Evolutionary conservation across 768 basidiomycete genomes (phyloP).

Genomic region (Basidioascus undulatus): DNA sequence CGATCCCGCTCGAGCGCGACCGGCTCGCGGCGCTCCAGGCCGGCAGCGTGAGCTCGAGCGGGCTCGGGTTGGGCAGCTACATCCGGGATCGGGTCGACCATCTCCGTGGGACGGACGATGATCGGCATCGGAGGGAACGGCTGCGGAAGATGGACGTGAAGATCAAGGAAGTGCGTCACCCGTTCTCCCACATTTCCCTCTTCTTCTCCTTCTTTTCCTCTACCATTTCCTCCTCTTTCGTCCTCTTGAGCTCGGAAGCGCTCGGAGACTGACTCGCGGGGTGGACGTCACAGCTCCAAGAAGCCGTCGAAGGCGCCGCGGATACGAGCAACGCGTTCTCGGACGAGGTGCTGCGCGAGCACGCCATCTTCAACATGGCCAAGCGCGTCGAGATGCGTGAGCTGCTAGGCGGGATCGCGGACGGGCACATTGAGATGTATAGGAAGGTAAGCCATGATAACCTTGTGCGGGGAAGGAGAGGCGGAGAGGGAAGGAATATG

Average conservation of each 20-base stretch:
- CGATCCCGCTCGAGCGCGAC: conserved; percentile 84
- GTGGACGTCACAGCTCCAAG: conserved; percentile 59
- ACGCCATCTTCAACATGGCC: conserved; percentile 62
- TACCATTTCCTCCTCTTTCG: not conserved
- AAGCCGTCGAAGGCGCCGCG: conserved; percentile 80
- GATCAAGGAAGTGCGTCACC: conserved; percentile 63
- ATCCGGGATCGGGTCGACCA: conserved; percentile 79
- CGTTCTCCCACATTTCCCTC: not conserved
- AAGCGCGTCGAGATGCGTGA: conserved; percentile 97
- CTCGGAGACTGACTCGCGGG: not conserved
- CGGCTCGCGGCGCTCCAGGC: conserved; percentile 70
- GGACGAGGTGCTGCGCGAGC: conserved; percentile 78
- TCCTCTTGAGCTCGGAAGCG: not conserved
- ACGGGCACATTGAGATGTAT: conserved; percentile 89
- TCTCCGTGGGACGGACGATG: conserved; percentile 76
- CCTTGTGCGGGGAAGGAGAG: too few relatives aligned
- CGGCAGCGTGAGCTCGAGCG: conserved; percentile 44
- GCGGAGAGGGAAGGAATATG: too few relatives aligned
- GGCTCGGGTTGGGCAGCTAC: conserved; percentile 67
- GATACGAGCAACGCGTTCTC: conserved; percentile 93
- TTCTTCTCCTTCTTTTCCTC: not conserved
- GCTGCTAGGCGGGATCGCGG: conserved; percentile 63
- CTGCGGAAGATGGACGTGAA: conserved; percentile 82
- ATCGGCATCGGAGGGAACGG: conserved; percentile 62
- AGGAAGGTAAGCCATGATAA: too few relatives aligned